A percentile compares a stretch with the other conserved stretches of the same genome.
phyloP scores from a whole-genome alignment of 2,329 filamentous ascomycete genomes.

The Aspergillus quadrilineatus region DNA sequence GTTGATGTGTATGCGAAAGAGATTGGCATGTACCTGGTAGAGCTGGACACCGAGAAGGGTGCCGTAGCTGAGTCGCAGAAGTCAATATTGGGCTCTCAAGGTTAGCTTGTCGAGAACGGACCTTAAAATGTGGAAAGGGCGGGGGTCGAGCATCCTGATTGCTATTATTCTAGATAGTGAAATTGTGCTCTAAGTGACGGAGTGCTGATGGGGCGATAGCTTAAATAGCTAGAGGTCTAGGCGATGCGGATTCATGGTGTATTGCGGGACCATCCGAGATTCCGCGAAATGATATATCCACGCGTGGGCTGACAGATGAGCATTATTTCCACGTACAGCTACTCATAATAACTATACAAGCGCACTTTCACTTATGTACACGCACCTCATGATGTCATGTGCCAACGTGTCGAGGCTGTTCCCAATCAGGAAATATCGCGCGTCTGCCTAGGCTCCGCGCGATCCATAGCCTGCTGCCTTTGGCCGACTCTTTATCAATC shows the following conservation, averaged over 20 bases:
- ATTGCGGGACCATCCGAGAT: slow-evolving; percentile 3
- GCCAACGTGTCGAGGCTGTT: slow-evolving; percentile 34
- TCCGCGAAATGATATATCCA: neutral
- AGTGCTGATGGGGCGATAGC: neutral
- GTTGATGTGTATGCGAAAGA: slow-evolving; percentile 23
- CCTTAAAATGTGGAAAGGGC: slow-evolving; percentile 37
- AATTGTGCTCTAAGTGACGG: neutral
- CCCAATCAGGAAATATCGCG: slow-evolving; percentile 41
- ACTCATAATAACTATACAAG: neutral
- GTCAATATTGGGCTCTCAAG: neutral
- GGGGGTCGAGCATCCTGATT: slow-evolving; percentile 32
- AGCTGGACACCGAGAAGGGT: slow-evolving; percentile 82
- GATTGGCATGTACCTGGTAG: slow-evolving; percentile 66
- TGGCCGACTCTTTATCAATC: slow-evolving; percentile 5
- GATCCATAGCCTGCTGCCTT: slow-evolving; percentile 16
- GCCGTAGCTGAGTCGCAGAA: slow-evolving; percentile 60
- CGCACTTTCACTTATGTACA: neutral
- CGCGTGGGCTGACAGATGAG: neutral
- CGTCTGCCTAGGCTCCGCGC: slow-evolving; percentile 40
- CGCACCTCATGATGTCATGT: slow-evolving; percentile 39
- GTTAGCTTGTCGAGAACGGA: slow-evolving; percentile 11
- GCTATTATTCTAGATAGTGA: too few species aligned
- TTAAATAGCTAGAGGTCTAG: neutral
- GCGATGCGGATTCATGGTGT: neutral
- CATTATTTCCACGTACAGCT: neutral